Evolutionary conservation across 495 filamentous ascomycete genomes (phyloP).

Genomic region (Tuber borchii): DNA sequence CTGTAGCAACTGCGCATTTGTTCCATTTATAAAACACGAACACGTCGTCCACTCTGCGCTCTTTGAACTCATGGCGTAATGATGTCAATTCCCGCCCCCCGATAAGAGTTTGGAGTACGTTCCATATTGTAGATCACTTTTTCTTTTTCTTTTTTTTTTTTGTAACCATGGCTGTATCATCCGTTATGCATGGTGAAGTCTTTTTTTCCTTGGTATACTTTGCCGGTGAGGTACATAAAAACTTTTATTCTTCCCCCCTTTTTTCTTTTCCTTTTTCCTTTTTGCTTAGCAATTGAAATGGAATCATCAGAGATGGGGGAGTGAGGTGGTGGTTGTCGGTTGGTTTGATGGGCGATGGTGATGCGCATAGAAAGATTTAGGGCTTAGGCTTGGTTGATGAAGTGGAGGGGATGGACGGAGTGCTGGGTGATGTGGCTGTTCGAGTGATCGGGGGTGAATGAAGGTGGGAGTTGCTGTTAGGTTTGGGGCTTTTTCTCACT

Average conservation of each 20-base stretch:
- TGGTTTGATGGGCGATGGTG: neutral
- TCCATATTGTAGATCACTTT: neutral
- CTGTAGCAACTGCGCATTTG: neutral
- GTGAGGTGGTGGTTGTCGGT: neutral
- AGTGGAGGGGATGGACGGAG: neutral
- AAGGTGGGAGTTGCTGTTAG: neutral
- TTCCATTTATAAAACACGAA: neutral
- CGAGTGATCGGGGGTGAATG: constrained; percentile 13
- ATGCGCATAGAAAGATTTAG: neutral
- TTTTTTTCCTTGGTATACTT: constrained; percentile 10
- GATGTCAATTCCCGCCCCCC: neutral
- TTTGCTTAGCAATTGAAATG: neutral
- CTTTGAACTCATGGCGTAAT: neutral
- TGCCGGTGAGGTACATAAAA: neutral
- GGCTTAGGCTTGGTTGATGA: neutral
- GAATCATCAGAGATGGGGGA: neutral
- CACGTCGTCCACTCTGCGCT: neutral
- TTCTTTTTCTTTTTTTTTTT: constrained; percentile 21
- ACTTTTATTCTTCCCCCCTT: neutral
- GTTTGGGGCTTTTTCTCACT: neutral
- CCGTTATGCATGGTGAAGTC: constrained; percentile 3
- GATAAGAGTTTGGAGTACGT: neutral
- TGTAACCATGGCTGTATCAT: constrained; percentile 3
- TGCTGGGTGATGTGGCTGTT: constrained; percentile 3
- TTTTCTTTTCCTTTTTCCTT: constrained; percentile 1